Evolutionary conservation across 768 basidiomycete species (phyloP).

Genomic region (Calocera cornea): DNA sequence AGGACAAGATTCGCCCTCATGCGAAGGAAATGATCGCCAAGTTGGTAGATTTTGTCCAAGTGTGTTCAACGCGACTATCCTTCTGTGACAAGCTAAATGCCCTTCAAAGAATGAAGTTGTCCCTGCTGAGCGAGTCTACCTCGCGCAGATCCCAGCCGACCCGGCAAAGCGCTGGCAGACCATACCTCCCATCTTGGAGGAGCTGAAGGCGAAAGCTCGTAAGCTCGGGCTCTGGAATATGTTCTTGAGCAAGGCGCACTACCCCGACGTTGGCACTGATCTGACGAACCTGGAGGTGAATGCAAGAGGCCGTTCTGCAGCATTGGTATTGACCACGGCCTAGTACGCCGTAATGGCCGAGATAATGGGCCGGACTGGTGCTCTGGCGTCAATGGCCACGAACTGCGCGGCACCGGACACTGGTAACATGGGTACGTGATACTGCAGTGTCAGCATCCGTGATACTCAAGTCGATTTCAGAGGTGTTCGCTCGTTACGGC

Average conservation of each 20-base stretch:
- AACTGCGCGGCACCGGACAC: slow-evolving; percentile 97
- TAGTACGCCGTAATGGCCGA: slow-evolving; percentile 99
- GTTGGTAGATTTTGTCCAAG: slow-evolving; percentile 75
- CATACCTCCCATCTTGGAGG: slow-evolving; percentile 63
- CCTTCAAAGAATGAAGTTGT: slow-evolving; percentile 66
- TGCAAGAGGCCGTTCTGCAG: neutral
- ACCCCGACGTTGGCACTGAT: slow-evolving; percentile 78
- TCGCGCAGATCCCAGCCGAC: slow-evolving; percentile 68
- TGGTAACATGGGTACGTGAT: slow-evolving; percentile 79
- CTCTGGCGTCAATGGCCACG: slow-evolving; percentile 69
- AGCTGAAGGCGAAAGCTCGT: slow-evolving; percentile 79
- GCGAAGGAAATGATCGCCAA: slow-evolving; percentile 78
- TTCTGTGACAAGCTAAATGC: neutral
- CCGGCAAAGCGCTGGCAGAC: slow-evolving; percentile 69
- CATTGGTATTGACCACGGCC: neutral
- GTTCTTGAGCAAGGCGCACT: slow-evolving; percentile 88
- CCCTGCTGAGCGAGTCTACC: slow-evolving; percentile 63
- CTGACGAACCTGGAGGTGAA: slow-evolving; percentile 83
- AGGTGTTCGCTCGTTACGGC: slow-evolving; percentile 95
- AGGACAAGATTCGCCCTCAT: slow-evolving; percentile 83
- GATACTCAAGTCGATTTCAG: slow-evolving; percentile 29
- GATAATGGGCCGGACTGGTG: slow-evolving; percentile 70
- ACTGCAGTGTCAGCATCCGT: neutral
- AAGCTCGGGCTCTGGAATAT: slow-evolving; percentile 91
- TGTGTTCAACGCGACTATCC: slow-evolving; percentile 22